A percentile compares a stretch with the other conserved stretches of the same genome.
Conservation (phyloP, 2,329 filamentous ascomycete species). For the Colletotrichum agaves region DNA sequence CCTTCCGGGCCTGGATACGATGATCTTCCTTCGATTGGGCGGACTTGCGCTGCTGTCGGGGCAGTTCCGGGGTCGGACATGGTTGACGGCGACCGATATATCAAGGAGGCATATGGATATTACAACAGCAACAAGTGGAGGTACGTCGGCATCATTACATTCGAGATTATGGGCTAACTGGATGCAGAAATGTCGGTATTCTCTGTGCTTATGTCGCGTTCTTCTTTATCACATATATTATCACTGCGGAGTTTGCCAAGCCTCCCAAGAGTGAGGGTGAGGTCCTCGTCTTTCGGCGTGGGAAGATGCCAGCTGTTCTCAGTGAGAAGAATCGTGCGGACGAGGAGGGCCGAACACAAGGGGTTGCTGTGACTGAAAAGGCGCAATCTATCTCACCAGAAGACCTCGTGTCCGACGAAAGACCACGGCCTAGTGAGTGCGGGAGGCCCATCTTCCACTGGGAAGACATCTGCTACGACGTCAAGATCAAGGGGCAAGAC, state of each 20-base stretch:
- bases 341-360: slow-evolving; percentile 20
- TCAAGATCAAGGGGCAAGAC: slow-evolving; percentile 72
- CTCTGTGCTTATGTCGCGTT: slow-evolving; percentile 71
- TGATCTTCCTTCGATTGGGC: slow-evolving; percentile 50
- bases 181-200: slow-evolving; percentile 72
- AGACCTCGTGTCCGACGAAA: neutral
- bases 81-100: slow-evolving; percentile 58
- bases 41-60: slow-evolving; percentile 58
- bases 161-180: neutral
- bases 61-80: slow-evolving; percentile 52
- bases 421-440: slow-evolving; percentile 29
- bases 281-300: slow-evolving; percentile 69
- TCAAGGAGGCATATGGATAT: slow-evolving; percentile 57
- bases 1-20: slow-evolving; percentile 53
- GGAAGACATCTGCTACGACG: slow-evolving; percentile 71
- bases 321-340: slow-evolving; percentile 3
- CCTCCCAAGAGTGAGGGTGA: slow-evolving; percentile 79
- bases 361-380: neutral
- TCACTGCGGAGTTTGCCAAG: slow-evolving; percentile 72
- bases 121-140: slow-evolving; percentile 57
- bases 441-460: slow-evolving; percentile 68
- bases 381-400: neutral
- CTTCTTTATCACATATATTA: slow-evolving; percentile 70
- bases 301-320: slow-evolving; percentile 60
- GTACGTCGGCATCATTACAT: neutral